These are phyloP conservation scores for Colletotrichum musicola DNA, from an alignment of 2,329 filamentous ascomycete species.

Conservation along the genomic window DNA sequence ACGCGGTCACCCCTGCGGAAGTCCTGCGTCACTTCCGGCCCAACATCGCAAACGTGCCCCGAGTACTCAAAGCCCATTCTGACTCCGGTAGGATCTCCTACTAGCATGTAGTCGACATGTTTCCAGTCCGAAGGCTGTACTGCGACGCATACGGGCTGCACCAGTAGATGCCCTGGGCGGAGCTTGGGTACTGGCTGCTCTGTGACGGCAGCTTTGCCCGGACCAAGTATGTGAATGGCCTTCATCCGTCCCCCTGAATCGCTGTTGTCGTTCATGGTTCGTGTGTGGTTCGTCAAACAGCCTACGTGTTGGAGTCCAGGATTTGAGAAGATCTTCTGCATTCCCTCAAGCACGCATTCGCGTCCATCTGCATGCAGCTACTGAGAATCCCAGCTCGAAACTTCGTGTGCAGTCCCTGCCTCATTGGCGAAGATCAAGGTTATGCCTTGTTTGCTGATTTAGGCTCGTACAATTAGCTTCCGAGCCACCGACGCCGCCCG, in stretches of 20 bases:
- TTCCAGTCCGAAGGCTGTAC: constrained; percentile 54
- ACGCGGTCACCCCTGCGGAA: constrained; percentile 62
- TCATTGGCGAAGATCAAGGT: no score
- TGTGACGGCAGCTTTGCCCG: constrained; percentile 22
- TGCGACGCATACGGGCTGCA: constrained; percentile 50
- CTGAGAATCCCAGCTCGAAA: no score
- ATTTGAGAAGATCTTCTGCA: no score
- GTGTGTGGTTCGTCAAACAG: no score
- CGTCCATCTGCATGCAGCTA: no score
- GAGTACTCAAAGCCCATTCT: constrained; percentile 59
- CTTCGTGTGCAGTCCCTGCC: no score
- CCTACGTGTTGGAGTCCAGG: no score
- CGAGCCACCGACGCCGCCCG: no score
- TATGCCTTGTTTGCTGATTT: no score
- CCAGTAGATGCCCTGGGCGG: constrained; percentile 47
- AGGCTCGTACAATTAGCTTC: no score
- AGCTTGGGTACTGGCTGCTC: constrained; percentile 15
- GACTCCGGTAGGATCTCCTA: constrained; percentile 35
- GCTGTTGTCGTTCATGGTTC: neutral
- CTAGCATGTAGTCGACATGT: constrained; percentile 42
- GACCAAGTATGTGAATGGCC: constrained; percentile 17
- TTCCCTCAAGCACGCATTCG: no score
- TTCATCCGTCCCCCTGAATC: constrained; percentile 5
- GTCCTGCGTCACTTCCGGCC: constrained; percentile 54
- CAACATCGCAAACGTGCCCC: constrained; percentile 60